Conservation (phyloP, 192 early-diverging fungal species). For the Coemansia asiatica region DNA sequence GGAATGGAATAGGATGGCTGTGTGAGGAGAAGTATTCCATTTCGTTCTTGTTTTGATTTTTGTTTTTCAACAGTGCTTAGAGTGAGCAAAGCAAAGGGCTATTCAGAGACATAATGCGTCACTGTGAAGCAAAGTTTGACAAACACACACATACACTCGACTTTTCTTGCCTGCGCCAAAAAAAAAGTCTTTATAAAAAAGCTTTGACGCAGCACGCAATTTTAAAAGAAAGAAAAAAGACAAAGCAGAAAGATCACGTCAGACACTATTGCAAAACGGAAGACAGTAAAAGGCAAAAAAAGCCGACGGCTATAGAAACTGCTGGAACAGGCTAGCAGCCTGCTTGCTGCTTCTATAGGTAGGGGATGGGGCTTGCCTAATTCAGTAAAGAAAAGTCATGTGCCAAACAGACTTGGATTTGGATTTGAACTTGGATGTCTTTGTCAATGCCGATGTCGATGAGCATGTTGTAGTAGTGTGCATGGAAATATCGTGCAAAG, state of each 20-base stretch:
- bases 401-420: neutral
- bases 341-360: neutral
- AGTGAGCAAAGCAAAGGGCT: neutral
- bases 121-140: neutral
- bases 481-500: neutral
- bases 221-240: neutral
- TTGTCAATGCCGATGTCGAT: too few relatives aligned
- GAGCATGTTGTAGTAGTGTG: neutral
- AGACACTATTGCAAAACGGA: constrained; percentile 2
- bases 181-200: neutral
- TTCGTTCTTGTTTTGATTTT: neutral
- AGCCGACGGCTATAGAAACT: neutral
- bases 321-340: neutral
- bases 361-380: neutral
- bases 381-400: neutral
- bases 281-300: neutral
- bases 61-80: neutral
- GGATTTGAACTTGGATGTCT: too few relatives aligned
- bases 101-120: neutral
- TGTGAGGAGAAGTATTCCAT: neutral
- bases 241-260: constrained; percentile 2
- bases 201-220: neutral
- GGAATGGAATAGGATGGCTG: neutral
- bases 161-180: neutral
- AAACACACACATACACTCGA: neutral